Conservation (phyloP, 2,329 filamentous ascomycete genomes). For the Colletotrichum chrysophilum region DNA sequence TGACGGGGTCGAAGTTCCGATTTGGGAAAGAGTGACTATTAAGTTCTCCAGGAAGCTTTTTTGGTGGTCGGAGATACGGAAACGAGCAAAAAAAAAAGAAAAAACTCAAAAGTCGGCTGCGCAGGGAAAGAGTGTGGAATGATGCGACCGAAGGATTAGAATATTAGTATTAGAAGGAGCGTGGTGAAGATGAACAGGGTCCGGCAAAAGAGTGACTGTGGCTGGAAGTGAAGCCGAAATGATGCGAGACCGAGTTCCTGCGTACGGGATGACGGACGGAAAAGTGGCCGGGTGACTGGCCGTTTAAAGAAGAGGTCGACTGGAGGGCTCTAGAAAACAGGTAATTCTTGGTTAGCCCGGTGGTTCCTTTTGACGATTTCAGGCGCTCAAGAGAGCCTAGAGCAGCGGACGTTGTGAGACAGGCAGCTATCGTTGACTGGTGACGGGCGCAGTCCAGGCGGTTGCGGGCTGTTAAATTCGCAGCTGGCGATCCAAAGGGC, state of each 20-base stretch:
- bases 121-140: constrained; percentile 19
- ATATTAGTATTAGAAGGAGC: constrained; percentile 28
- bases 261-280: constrained; percentile 30
- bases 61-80: constrained; percentile 13
- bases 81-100: neutral
- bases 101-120: constrained; percentile 6
- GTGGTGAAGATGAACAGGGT: constrained; percentile 27
- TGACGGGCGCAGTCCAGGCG: constrained; percentile 24
- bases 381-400: constrained; percentile 20
- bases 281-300: constrained; percentile 50
- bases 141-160: constrained; percentile 24
- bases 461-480: neutral
- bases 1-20: constrained; percentile 29
- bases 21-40: constrained; percentile 49
- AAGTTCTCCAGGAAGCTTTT: constrained; percentile 28
- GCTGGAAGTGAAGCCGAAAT: constrained; percentile 52
- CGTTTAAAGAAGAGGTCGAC: constrained; percentile 53
- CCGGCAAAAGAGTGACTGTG: constrained; percentile 62
- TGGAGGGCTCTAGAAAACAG: constrained; percentile 44
- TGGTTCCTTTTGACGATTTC: constrained; percentile 16
- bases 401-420: constrained; percentile 10
- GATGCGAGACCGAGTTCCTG: constrained; percentile 39
- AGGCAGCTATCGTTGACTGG: neutral
- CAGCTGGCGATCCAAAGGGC: constrained; percentile 15
- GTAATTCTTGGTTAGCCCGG: constrained; percentile 39